A percentile compares a stretch with the other conserved stretches of the same genome.
Conservation (phyloP, 805 yeast species). For the Wickerhamomyces hampshirensis region DNA sequence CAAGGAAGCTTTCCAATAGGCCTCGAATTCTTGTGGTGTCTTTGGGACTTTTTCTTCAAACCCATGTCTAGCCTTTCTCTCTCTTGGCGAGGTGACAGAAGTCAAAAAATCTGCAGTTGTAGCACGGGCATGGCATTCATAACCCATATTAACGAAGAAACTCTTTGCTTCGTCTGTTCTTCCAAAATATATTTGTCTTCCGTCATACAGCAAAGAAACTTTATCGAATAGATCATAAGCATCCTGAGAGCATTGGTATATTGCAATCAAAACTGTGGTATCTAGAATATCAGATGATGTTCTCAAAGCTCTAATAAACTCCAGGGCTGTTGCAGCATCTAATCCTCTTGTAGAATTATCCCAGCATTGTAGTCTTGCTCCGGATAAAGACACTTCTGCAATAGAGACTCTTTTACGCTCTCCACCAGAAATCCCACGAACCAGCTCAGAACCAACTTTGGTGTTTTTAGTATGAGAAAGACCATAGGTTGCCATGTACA, state of each 20-base stretch:
- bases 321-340: slow-evolving; percentile 59
- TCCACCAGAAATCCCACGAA: slow-evolving; percentile 74
- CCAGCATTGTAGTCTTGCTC: slow-evolving; percentile 48
- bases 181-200: slow-evolving; percentile 53
- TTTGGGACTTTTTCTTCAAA: slow-evolving; percentile 45
- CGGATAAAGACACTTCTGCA: slow-evolving; percentile 52
- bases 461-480: slow-evolving; percentile 54
- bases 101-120: slow-evolving; percentile 58
- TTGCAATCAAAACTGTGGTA: slow-evolving; percentile 56
- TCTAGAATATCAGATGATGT: slow-evolving; percentile 44
- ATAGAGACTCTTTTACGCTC: slow-evolving; percentile 73
- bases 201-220: slow-evolving; percentile 49
- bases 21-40: slow-evolving; percentile 47
- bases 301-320: slow-evolving; percentile 49
- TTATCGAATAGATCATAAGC: slow-evolving; percentile 52
- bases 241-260: slow-evolving; percentile 54
- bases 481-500: slow-evolving; percentile 50
- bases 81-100: slow-evolving; percentile 48
- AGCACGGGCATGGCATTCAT: slow-evolving; percentile 49
- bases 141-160: slow-evolving; percentile 51
- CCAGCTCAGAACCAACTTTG: slow-evolving; percentile 60
- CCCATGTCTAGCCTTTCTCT: slow-evolving; percentile 40
- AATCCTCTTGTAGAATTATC: slow-evolving; percentile 64
- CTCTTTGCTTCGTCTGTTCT: slow-evolving; percentile 39
- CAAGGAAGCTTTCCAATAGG: slow-evolving; percentile 44